Evolutionary conservation across 495 filamentous ascomycete species (phyloP).

Genomic region (Saxophila tyrrhenica): DNA sequence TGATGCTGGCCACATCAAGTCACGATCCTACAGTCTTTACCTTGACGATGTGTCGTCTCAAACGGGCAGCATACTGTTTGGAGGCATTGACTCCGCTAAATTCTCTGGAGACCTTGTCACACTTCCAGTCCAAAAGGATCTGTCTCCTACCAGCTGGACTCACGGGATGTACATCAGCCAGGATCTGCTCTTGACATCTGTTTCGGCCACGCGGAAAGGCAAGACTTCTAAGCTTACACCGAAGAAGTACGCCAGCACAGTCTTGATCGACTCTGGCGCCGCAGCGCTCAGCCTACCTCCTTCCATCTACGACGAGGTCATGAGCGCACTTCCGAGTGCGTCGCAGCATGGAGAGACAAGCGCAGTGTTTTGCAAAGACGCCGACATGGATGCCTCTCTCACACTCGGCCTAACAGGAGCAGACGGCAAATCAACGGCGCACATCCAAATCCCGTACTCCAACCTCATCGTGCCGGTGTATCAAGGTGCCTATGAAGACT

Average conservation of each 20-base stretch:
- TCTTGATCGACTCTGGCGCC: background rate
- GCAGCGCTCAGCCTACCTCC: background rate
- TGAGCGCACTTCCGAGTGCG: background rate
- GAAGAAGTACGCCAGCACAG: background rate
- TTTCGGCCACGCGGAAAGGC: background rate
- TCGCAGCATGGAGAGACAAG: background rate
- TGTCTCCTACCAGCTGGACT: background rate
- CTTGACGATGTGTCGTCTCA: background rate
- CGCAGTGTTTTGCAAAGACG: background rate
- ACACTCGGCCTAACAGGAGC: background rate
- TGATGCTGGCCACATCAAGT: background rate
- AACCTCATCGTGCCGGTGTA: background rate
- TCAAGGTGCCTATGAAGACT: background rate
- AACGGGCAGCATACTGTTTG: background rate
- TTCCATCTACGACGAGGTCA: background rate
- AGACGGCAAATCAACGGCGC: background rate
- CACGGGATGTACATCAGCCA: background rate
- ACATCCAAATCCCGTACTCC: background rate
- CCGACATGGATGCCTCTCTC: background rate
- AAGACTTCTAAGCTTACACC: background rate
- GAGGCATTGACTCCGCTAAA: background rate
- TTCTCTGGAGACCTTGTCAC: background rate
- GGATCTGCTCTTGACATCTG: background rate
- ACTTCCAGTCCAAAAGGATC: background rate
- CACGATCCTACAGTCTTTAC: background rate